phyloP scores from a whole-genome alignment of 1,139 yeast species.

The Arxiozyma heterogenica region DNA sequence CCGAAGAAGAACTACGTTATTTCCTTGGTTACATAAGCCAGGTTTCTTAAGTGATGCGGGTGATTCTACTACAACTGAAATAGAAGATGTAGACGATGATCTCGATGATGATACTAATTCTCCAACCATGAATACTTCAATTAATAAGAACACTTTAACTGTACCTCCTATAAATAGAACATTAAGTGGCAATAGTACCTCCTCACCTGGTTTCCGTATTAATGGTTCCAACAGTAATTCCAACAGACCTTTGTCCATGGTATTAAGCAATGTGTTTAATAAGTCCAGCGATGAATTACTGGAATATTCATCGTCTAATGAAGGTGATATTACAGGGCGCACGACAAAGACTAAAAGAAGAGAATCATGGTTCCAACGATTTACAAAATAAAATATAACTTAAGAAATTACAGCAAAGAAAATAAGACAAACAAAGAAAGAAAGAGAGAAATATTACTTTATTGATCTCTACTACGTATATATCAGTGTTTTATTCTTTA shows the following conservation, averaged over 20 bases:
- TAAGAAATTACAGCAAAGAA: too few species aligned
- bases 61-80: constrained; percentile 24
- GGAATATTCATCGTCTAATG: constrained; percentile 5
- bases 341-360: constrained; percentile 21
- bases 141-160: constrained; percentile 13
- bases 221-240: not conserved
- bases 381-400: constrained; percentile 19
- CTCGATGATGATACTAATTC: constrained; percentile 11
- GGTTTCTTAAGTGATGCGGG: constrained; percentile 28
- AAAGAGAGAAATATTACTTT: not conserved
- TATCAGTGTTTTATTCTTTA: not conserved
- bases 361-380: constrained; percentile 28
- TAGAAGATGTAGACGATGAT: constrained; percentile 22
- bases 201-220: constrained; percentile 3
- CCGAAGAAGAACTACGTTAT: constrained; percentile 21
- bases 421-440: too few species aligned
- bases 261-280: constrained; percentile 14
- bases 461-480: not conserved
- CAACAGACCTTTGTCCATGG: constrained; percentile 20
- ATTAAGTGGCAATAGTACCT: constrained; percentile 18
- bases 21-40: constrained; percentile 27
- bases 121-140: constrained; percentile 13
- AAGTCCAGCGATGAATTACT: constrained; percentile 15
- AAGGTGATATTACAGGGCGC: constrained; percentile 15
- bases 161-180: constrained; percentile 18